phyloP scores from a whole-genome alignment of 129 eudicot species.

The Flaveria robusta region DNA sequence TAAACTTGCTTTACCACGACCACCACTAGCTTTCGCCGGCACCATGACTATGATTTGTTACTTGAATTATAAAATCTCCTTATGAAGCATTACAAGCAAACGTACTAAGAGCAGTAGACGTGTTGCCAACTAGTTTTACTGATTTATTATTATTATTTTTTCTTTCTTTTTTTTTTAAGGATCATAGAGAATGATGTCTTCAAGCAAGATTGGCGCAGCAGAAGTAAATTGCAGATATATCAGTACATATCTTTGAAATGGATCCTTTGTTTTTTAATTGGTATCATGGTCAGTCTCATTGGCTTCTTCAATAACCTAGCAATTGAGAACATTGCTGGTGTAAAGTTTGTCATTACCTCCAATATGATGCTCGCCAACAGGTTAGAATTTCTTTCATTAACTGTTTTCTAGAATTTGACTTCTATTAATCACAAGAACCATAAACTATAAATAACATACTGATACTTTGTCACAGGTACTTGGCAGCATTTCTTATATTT shows the following conservation, averaged over 20 bases:
- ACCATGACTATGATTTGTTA: neutral
- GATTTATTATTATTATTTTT: constrained; percentile 1
- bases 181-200: constrained; percentile 77
- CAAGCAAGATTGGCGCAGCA: constrained; percentile 89
- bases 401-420: constrained; percentile 7
- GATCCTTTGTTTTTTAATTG: constrained; percentile 70
- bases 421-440: constrained; percentile 6
- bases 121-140: constrained; percentile 16
- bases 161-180: constrained; percentile 34
- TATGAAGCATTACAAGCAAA: constrained; percentile 9
- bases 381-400: constrained; percentile 33
- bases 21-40: neutral
- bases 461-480: constrained; percentile 47
- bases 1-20: neutral
- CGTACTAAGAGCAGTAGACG: constrained; percentile 1
- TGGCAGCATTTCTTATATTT: constrained; percentile 67
- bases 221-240: constrained; percentile 56
- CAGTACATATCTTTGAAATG: constrained; percentile 78
- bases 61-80: neutral
- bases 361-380: constrained; percentile 68
- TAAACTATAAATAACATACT: neutral
- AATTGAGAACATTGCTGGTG: constrained; percentile 81
- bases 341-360: constrained; percentile 86
- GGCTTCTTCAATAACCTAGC: constrained; percentile 83
- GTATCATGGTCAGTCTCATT: constrained; percentile 57